Evolutionary conservation across 176 grass and related monocot species (phyloP).

Genomic region (Tuctoria greenei): DNA sequence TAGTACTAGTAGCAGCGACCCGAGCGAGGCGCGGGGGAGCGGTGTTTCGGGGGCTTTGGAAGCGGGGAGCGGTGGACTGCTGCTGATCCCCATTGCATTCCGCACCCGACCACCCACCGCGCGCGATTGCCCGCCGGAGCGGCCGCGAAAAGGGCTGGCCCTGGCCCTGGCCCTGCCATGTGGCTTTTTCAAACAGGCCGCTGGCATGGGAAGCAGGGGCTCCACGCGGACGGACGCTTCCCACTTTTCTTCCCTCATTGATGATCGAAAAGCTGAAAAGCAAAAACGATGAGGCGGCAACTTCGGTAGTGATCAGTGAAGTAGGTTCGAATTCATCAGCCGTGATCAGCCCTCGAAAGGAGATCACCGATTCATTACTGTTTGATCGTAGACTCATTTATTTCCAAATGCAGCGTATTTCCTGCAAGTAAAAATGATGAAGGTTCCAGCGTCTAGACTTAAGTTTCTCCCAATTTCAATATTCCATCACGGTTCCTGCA

Average conservation of each 20-base stretch:
- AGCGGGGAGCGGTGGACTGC: neutral
- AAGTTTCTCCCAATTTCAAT: too few relatives aligned
- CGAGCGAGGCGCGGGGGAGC: too few relatives aligned
- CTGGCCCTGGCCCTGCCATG: neutral
- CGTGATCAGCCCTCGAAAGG: neutral
- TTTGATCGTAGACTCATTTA: too few relatives aligned
- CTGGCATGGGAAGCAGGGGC: neutral
- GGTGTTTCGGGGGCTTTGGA: neutral
- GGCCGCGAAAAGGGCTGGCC: neutral
- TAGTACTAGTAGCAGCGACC: too few relatives aligned
- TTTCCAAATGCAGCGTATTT: too few relatives aligned
- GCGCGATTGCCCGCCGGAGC: conserved; percentile 7
- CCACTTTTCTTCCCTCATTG: neutral
- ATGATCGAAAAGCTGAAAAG: conserved; percentile 5
- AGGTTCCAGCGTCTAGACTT: too few relatives aligned
- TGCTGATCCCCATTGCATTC: neutral
- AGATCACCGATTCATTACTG: neutral
- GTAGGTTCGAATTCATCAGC: neutral
- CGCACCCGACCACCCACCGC: conserved; percentile 35
- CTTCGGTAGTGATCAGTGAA: neutral
- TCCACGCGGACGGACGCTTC: conserved; percentile 32
- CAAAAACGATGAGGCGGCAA: neutral
- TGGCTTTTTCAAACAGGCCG: neutral
- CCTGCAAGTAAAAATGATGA: too few relatives aligned
- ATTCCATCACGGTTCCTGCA: too few relatives aligned